Conservation (phyloP, 2,329 filamentous ascomycete species). For the Ceratocystis colombiana region DNA sequence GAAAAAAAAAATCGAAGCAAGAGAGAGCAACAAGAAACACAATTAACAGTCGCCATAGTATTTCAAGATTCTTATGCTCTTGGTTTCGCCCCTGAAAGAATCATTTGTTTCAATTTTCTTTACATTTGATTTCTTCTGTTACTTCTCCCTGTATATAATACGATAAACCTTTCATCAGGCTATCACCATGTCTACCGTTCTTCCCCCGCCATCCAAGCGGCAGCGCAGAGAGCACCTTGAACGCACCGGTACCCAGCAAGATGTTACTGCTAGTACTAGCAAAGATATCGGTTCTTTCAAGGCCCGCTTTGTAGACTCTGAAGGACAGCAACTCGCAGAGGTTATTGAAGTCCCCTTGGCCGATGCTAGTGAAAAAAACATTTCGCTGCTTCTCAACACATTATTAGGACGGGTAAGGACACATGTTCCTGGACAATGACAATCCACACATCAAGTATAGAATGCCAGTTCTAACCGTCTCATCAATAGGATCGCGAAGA, state of each 20-base stretch:
- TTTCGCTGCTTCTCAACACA: constrained; percentile 78
- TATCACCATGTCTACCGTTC: constrained; percentile 60
- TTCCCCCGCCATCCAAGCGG: constrained; percentile 79
- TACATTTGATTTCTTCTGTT: neutral
- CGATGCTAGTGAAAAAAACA: constrained; percentile 78
- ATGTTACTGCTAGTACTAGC: constrained; percentile 57
- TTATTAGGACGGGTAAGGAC: constrained; percentile 59
- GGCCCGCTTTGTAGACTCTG: constrained; percentile 77
- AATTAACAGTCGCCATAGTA: neutral
- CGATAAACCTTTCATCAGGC: neutral
- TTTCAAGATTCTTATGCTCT: neutral
- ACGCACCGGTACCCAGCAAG: constrained; percentile 62
- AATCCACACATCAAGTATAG: no score
- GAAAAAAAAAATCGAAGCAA: constrained; percentile 18
- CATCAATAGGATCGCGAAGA: constrained; percentile 44
- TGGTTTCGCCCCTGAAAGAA: neutral
- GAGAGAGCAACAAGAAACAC: neutral
- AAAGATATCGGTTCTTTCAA: constrained; percentile 66
- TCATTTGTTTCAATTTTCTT: neutral
- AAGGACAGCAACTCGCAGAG: constrained; percentile 61
- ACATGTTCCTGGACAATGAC: neutral
- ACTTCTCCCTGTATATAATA: neutral
- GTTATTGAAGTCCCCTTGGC: constrained; percentile 65
- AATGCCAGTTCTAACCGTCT: neutral
- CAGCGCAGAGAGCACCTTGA: constrained; percentile 68